A percentile compares a stretch with the other conserved stretches of the same genome.
These are phyloP conservation scores for Acer campestre DNA, from an alignment of 345 rosid species.

Conservation along the genomic window DNA sequence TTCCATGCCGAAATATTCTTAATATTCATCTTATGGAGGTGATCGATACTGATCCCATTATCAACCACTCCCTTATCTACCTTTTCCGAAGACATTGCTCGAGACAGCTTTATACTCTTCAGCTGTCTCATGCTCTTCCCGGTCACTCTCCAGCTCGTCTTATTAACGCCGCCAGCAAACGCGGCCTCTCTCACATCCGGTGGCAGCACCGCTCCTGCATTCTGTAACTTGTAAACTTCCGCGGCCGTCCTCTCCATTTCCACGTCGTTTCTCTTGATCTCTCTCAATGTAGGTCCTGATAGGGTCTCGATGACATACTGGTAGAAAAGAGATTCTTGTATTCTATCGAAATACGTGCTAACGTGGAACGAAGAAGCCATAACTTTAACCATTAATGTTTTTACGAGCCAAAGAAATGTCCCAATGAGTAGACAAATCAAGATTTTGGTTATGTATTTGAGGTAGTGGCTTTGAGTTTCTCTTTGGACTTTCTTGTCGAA, in stretches of 20 bases:
- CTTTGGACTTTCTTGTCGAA: constrained; percentile 56
- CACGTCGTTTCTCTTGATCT: constrained; percentile 45
- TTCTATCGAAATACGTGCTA: constrained; percentile 87
- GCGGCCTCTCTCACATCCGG: constrained; percentile 57
- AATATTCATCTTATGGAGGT: constrained; percentile 66
- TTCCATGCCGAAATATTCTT: constrained; percentile 95
- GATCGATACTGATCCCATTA: constrained; percentile 55
- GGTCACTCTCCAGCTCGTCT: constrained; percentile 31
- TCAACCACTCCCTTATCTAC: constrained; percentile 8
- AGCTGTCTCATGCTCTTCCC: constrained; percentile 19
- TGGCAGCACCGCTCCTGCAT: constrained; percentile 61
- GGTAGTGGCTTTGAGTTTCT: constrained; percentile 32
- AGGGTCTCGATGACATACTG: constrained; percentile 81
- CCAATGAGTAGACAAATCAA: constrained; percentile 68
- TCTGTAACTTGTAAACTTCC: constrained; percentile 55
- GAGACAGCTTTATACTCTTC: constrained; percentile 41
- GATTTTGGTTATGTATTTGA: constrained; percentile 60
- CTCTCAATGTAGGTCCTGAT: constrained; percentile 75
- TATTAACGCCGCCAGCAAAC: constrained; percentile 31
- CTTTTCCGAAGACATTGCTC: constrained; percentile 24
- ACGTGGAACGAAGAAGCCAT: constrained; percentile 92
- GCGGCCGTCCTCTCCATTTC: constrained; percentile 50
- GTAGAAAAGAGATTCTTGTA: constrained; percentile 76
- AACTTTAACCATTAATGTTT: constrained; percentile 80
- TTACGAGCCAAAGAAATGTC: constrained; percentile 74